Conservation (phyloP, 768 basidiomycete genomes). For the Rhodotorula paludigena region DNA sequence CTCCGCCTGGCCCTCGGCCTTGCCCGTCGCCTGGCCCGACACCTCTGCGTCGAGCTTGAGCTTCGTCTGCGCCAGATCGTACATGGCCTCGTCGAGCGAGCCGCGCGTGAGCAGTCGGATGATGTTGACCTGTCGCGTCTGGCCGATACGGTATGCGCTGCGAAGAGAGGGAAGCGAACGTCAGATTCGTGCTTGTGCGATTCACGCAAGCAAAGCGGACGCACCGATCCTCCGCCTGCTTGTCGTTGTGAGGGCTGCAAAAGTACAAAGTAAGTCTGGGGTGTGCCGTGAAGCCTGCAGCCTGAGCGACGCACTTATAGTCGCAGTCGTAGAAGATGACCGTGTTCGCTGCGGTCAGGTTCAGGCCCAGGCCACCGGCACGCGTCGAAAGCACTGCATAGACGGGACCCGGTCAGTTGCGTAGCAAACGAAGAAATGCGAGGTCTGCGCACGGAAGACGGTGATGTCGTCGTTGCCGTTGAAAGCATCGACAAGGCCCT, state of each 20-base stretch:
- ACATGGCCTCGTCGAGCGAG: constrained; percentile 72
- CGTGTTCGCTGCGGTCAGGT: constrained; percentile 88
- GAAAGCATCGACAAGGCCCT: constrained; percentile 91
- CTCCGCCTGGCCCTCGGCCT: background rate
- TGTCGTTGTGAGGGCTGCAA: constrained; percentile 65
- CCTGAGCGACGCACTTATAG: constrained; percentile 58
- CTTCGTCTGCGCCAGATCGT: constrained; percentile 22
- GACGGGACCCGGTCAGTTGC: background rate
- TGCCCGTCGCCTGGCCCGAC: background rate
- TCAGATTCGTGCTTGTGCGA: no score
- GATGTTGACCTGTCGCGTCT: constrained; percentile 82
- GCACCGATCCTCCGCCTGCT: constrained; percentile 90
- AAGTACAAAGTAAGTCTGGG: background rate
- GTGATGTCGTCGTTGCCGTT: constrained; percentile 78
- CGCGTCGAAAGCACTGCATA: constrained; percentile 68
- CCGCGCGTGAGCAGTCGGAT: constrained; percentile 85
- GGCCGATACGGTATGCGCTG: constrained; percentile 72
- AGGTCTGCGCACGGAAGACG: constrained; percentile 69
- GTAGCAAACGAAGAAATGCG: no score
- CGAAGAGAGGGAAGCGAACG: background rate
- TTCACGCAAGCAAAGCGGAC: background rate
- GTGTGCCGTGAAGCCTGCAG: no score
- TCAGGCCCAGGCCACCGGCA: constrained; percentile 94
- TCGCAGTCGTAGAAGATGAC: constrained; percentile 95
- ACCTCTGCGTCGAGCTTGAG: constrained; percentile 30